Evolutionary conservation across 1,139 yeast genomes (phyloP), one percentile per base, ranked within the genome.

Genomic region (Insectozyma bohioensis): DNA sequence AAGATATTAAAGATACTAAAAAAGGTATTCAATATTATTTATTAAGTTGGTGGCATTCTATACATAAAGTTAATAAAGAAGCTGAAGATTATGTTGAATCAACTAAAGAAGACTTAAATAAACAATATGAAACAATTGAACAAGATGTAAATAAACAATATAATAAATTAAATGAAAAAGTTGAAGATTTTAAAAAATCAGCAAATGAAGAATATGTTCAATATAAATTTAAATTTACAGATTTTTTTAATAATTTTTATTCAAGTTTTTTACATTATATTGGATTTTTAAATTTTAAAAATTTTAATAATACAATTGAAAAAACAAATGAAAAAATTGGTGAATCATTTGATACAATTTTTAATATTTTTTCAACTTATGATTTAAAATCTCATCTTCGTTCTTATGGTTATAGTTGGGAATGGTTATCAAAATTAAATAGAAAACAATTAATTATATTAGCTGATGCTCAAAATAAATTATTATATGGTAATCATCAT

Each of bases 311-410:
- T 15, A 33, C 34, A 10, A 34, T 39, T 5, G 45, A 35, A 12
- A 47, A 52, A 36, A 56, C 59, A 29, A 61, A 62, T 27, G 57
- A 66, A 8, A 51, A 61, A 26, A 71, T 75, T 45, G 64, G 67
- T 15, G 35, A 33, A 13, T 29, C 34, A 17, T 40, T 37, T 40
- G 37, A 34, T 12, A 42, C 43, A 20, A 28, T 54, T 12, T 39
- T 56, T 25, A 39, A 43, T 11, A 31, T 67, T 21, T 79, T 82
- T 79, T 61, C 77, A 14, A 67, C 66, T 24, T 66, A 70, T 20
- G 86, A 80, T 43, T 57, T 80, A 45, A 67, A 58, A 45, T 62
- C 66, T 19, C 80, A 78, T 52, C 55, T 80, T 35, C 58, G 63
- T 26, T 63, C 73, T 6, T 78, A 69, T 50, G 85, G 85, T 6